These are phyloP conservation scores for Oemleria cerasiformis DNA, from an alignment of 306 rosid species.

Conservation along the genomic window DNA sequence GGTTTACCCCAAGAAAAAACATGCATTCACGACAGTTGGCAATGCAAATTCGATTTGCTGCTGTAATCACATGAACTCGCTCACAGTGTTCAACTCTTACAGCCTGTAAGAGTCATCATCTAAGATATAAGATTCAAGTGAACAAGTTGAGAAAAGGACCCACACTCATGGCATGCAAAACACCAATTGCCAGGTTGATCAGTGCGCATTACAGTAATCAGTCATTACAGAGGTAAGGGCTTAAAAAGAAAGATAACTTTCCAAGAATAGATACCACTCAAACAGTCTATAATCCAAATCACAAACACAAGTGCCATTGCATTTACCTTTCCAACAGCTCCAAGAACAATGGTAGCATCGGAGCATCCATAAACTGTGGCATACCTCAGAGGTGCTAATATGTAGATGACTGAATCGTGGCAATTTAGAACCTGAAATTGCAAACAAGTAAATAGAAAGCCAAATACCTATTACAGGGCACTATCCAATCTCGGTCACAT, in stretches of 20 bases:
- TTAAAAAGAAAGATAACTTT: background rate
- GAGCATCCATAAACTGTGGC: slow-evolving; percentile 97
- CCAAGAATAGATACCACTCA: background rate
- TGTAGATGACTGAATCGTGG: slow-evolving; percentile 74
- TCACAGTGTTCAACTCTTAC: slow-evolving; percentile 96
- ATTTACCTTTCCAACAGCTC: slow-evolving; percentile 98
- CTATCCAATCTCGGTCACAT: background rate
- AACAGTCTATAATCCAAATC: slow-evolving; percentile 1
- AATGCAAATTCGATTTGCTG: slow-evolving; percentile 84
- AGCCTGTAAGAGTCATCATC: slow-evolving; percentile 59
- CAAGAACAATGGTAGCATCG: slow-evolving; percentile 87
- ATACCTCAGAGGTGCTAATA: slow-evolving; percentile 89
- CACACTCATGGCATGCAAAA: background rate
- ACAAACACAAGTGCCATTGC: slow-evolving; percentile 10
- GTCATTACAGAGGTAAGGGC: background rate
- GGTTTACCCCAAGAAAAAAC: slow-evolving; percentile 90
- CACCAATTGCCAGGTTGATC: background rate
- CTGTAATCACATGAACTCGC: slow-evolving; percentile 93
- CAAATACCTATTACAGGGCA: background rate
- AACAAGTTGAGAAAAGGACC: slow-evolving; percentile 15
- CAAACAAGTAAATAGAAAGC: slow-evolving; percentile 10
- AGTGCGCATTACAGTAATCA: slow-evolving; percentile 3
- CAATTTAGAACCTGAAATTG: slow-evolving; percentile 82
- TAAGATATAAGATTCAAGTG: slow-evolving; percentile 10
- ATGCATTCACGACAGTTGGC: slow-evolving; percentile 97